Evolutionary conservation across 129 eudicot species (phyloP).

Genomic region (Mikania micrantha): DNA sequence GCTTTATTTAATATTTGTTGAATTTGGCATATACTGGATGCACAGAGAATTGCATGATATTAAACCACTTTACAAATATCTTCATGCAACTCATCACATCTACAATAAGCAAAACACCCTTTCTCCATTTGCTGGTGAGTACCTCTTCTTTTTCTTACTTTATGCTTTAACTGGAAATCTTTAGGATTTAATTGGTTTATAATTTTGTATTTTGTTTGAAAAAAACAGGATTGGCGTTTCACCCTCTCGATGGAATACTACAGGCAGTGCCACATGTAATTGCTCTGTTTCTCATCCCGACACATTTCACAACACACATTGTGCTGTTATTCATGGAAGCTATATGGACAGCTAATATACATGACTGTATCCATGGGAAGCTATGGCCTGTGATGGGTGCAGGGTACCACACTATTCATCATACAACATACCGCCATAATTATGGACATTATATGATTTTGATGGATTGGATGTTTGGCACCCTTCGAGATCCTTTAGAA

Average conservation of each 20-base stretch:
- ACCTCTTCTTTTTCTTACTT: neutral
- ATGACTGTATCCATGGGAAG: constrained; percentile 79
- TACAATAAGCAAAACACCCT: constrained; percentile 96
- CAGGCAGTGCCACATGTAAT: constrained; percentile 82
- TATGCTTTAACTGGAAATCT: neutral
- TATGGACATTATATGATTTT: constrained; percentile 86
- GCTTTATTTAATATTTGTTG: constrained; percentile 59
- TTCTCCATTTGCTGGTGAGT: constrained; percentile 93
- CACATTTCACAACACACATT: constrained; percentile 70
- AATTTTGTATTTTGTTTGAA: neutral
- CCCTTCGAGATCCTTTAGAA: constrained; percentile 71
- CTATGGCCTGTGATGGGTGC: constrained; percentile 98
- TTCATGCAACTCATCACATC: constrained; percentile 92
- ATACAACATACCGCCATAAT: constrained; percentile 84
- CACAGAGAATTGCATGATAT: constrained; percentile 88
- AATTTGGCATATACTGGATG: constrained; percentile 94
- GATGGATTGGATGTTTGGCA: constrained; percentile 98
- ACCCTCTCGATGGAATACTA: constrained; percentile 83
- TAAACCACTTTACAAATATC: constrained; percentile 86
- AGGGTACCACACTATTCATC: constrained; percentile 93
- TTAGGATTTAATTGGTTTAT: neutral
- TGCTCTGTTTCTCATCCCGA: constrained; percentile 65
- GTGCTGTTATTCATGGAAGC: constrained; percentile 61
- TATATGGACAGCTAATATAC: constrained; percentile 90
- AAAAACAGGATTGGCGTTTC: constrained; percentile 72